These are phyloP conservation scores for Populus davidiana DNA, from an alignment of 345 rosid species.

Conservation along the genomic window DNA sequence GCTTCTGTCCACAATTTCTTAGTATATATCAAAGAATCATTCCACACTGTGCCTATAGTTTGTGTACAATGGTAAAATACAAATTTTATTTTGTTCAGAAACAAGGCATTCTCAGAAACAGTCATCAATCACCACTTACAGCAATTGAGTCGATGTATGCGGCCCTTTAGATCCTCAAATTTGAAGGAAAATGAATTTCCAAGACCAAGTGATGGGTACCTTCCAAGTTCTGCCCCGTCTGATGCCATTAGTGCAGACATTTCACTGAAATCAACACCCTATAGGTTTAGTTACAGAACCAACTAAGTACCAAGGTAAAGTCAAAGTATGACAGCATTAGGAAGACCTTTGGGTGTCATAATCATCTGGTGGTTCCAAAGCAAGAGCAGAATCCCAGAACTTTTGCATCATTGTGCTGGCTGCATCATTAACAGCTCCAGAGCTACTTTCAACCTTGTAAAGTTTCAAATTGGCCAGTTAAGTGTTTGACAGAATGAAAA, in stretches of 20 bases:
- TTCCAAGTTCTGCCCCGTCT: conserved; percentile 59
- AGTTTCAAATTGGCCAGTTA: conserved; percentile 4
- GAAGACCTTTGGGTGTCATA: conserved; percentile 79
- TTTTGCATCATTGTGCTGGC: conserved; percentile 98
- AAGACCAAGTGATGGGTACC: conserved; percentile 71
- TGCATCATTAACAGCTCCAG: conserved; percentile 86
- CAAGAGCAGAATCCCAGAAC: conserved; percentile 96
- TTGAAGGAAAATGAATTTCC: conserved; percentile 87
- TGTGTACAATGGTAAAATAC: neutral
- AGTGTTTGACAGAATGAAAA: neutral
- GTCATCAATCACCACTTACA: conserved; percentile 41
- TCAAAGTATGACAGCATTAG: conserved; percentile 9
- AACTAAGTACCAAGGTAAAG: conserved; percentile 8
- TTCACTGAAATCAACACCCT: conserved; percentile 53
- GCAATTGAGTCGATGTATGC: conserved; percentile 76
- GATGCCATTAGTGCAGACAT: conserved; percentile 72
- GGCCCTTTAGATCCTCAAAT: conserved; percentile 79
- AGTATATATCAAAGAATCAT: neutral
- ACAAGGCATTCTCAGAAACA: neutral
- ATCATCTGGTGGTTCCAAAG: conserved; percentile 87
- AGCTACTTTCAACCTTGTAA: conserved; percentile 72
- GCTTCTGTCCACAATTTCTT: neutral
- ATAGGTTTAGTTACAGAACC: conserved; percentile 21
- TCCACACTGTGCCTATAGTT: neutral
- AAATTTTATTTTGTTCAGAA: neutral